phyloP scores from a whole-genome alignment of 495 filamentous ascomycete genomes.

The Penicillium samsonianum region DNA sequence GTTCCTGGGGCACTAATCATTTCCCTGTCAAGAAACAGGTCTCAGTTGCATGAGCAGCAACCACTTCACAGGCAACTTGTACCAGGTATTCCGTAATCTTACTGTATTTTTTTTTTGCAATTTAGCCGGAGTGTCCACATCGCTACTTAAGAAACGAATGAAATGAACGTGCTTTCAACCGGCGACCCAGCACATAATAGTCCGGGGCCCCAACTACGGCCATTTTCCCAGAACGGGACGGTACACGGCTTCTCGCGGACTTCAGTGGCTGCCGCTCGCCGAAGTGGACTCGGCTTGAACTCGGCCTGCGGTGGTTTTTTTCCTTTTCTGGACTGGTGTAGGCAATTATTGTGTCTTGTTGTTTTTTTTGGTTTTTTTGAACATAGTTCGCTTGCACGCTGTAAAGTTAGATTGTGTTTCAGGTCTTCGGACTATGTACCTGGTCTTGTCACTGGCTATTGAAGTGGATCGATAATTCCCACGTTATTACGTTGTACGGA shows the following conservation, averaged over 20 bases:
- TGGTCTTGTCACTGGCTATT: not conserved
- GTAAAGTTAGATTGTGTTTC: conserved; percentile 9
- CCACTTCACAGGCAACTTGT: not conserved
- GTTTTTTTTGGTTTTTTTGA: not conserved
- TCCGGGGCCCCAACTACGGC: conserved; percentile 30
- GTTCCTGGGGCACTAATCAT: conserved; percentile 1
- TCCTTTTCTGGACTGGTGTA: not conserved
- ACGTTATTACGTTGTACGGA: not conserved
- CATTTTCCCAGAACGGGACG: conserved; percentile 27
- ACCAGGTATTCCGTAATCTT: not conserved
- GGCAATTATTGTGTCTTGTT: not conserved
- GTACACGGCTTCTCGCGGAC: conserved; percentile 12
- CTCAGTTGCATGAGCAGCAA: not conserved
- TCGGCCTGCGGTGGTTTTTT: conserved; percentile 5
- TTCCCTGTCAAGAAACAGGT: conserved; percentile 2
- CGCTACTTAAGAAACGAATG: conserved; percentile 12
- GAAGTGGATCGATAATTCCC: not conserved
- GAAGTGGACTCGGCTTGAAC: conserved; percentile 23
- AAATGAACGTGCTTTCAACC: conserved; percentile 4
- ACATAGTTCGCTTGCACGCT: not conserved
- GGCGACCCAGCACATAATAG: conserved; percentile 14
- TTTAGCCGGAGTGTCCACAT: conserved; percentile 7
- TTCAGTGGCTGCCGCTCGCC: conserved; percentile 22
- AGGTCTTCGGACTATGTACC: not conserved
- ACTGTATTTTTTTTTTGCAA: not conserved